Base-by-base conservation (phyloP, 2,329 filamentous ascomycete species). In the Calonectria ilicicola region DNA sequence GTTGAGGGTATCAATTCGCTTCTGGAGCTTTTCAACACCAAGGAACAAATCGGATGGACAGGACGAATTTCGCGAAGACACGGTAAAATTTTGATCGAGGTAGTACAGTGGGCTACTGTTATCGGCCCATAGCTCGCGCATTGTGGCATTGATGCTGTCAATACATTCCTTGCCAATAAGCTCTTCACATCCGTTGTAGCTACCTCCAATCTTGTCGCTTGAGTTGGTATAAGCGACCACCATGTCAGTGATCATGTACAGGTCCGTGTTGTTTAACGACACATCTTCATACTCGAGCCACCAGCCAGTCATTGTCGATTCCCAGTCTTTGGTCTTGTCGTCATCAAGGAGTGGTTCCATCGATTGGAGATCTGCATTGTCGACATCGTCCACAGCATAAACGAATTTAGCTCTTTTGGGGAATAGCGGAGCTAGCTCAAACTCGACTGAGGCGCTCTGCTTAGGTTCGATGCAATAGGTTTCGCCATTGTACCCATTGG, bases 201-300 rank as follows among this genome's bases (percentile, higher is more conserved):
- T 27, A 1, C 65, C 65, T 4, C 38, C 38, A 32, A 56, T 35
- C 49, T 58, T 46, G 38, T 47, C 53, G 26, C 29, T 58, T 2
- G 47, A 46, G 38, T 67, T 67, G 17, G 51, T 60, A 26, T 32
- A 67, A 23, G 53, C 53, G 23, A 67, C 65, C 17, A 44, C 38
- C 49, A 67, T 56, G 35, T 67, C 65, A 1, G 65, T 67, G 8
- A 67, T 15, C 38, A 58, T 67, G 23, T 58, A 51, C 26, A 44
- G 53, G 19, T 67, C 65, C 3, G 35, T 67, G 47, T 67, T 67
- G 38, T 67, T 67, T 17, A 67, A 23, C 14, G 49, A 58, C 8
- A 38, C 65, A 7, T 26, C 26, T 9, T 44, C 38, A 26, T 67
- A 67, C 21, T 67, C 65, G 65, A 67, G 65, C 65, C 65, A 67